Conservation (phyloP, 805 yeast genomes). For the Spathaspora gorwiae region DNA sequence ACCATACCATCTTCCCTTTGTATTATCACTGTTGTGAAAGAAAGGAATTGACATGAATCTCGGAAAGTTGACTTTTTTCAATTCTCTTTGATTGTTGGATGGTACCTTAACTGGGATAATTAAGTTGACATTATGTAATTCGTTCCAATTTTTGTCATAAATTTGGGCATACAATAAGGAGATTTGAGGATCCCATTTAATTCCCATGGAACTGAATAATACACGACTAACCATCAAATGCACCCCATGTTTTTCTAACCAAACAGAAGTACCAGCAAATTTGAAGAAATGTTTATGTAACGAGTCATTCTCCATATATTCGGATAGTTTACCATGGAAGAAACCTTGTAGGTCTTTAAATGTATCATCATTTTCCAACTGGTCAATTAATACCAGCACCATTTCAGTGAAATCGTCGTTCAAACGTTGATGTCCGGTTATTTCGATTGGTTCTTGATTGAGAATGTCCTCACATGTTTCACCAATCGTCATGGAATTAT, state of each 20-base stretch:
- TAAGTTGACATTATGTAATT: constrained; percentile 21
- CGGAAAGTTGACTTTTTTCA: constrained; percentile 8
- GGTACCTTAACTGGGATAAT: constrained; percentile 12
- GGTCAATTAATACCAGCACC: not conserved
- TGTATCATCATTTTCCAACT: constrained; percentile 1
- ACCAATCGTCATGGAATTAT: no score
- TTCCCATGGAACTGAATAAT: constrained; percentile 24
- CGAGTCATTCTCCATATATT: constrained; percentile 5
- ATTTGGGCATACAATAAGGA: constrained; percentile 41
- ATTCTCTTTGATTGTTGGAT: constrained; percentile 1
- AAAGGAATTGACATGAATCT: constrained; percentile 11
- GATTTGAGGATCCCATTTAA: constrained; percentile 21
- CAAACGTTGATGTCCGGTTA: not conserved
- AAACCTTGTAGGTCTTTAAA: not conserved
- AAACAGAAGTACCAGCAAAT: constrained; percentile 47
- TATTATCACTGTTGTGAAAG: constrained; percentile 9
- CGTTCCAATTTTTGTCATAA: constrained; percentile 43
- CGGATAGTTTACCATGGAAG: constrained; percentile 4
- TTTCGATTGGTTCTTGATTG: not conserved
- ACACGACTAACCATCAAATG: constrained; percentile 45
- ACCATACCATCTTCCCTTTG: constrained; percentile 12
- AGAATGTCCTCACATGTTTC: no score
- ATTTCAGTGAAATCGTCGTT: constrained; percentile 5
- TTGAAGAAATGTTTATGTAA: constrained; percentile 26
- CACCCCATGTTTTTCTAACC: constrained; percentile 46